Evolutionary conservation across 768 basidiomycete genomes (phyloP), one percentile per base, ranked within the genome.

Genomic region (Royoungia palumana): DNA sequence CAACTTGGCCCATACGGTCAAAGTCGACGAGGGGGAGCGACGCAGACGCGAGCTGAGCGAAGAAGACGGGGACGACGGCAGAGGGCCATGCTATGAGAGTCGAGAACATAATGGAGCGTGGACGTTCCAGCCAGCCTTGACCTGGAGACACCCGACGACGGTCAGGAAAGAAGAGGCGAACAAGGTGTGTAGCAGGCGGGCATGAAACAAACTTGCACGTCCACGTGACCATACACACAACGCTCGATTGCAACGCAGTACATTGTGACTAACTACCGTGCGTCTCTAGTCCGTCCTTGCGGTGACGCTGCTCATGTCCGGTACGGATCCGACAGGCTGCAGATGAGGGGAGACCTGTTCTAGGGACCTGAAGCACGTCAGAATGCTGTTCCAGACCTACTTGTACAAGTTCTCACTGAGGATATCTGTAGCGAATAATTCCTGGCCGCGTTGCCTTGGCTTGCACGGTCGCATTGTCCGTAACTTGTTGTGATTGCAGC

Each of bases 1-100:
- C 93, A 42, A 97, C 93, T 46, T 77, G 84, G 55, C 95, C 95
- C 90, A 99, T 94, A 45, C 87, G 84, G 58, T 75, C 70, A 60
- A 83, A 86, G 67, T 89, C 87, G 59, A 88, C 74, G 51, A 73
- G 70, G 6, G 82, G 82, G 13, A 81, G 69, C 6, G 74, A 65
- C 9, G 76, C 78, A 50, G 58, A 62, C 19, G 40, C 59, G 48
- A 52, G 13, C 20, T 40, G 34, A 3, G 51, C 50, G 35, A 66
- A 36, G 41, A 37, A 51, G 37, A 44, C 40, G 49, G 65, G 49
- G 37, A 56, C 11, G 50, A 64, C 48, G 63, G 46, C 58, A 38
- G 53, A 56, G 66, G 56, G 59, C 69, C 63, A 61, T 55, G 36
- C 10, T 19, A 28, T 36, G 17, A 35, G 46, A 20, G 41, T 46